phyloP scores from a whole-genome alignment of 2,329 filamentous ascomycete genomes.

The Hansfordia pulvinata region DNA sequence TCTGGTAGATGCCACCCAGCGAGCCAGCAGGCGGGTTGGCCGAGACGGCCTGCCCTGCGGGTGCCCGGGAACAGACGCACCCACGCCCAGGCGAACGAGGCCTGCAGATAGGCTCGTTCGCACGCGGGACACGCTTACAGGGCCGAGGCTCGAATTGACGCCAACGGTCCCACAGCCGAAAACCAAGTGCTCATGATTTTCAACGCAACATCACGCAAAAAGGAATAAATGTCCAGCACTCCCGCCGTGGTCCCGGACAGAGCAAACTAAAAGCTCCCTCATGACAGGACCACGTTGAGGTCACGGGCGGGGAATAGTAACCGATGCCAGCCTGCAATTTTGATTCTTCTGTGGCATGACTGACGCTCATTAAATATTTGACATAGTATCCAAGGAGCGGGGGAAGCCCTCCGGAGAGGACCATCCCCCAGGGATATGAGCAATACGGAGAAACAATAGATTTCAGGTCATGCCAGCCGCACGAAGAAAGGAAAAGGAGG shows the following conservation, averaged over 20 bases:
- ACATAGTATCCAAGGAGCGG: conserved; percentile 35
- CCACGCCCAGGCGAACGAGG: too few relatives aligned
- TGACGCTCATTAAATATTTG: conserved; percentile 26
- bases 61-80: too few relatives aligned
- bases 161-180: neutral
- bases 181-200: neutral
- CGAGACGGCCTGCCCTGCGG: too few relatives aligned
- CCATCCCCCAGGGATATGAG: conserved; percentile 57
- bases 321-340: conserved; percentile 62
- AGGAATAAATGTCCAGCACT: conserved; percentile 38
- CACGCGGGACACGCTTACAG: too few relatives aligned
- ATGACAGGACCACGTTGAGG: too few relatives aligned
- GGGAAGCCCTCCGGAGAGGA: too few relatives aligned
- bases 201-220: conserved; percentile 3
- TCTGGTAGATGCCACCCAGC: too few relatives aligned
- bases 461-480: conserved; percentile 62
- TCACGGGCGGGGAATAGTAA: too few relatives aligned
- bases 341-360: conserved; percentile 25
- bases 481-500: conserved; percentile 53
- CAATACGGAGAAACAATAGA: conserved; percentile 74
- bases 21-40: too few relatives aligned
- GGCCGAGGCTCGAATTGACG: too few relatives aligned
- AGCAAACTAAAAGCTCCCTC: too few relatives aligned
- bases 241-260: conserved; percentile 19
- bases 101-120: too few relatives aligned